Percentiles rank a stretch among this genome's conserved stretches.
Evolutionary conservation across 176 grass and related monocot species (phyloP).

Genomic region (Oryza officinalis): DNA sequence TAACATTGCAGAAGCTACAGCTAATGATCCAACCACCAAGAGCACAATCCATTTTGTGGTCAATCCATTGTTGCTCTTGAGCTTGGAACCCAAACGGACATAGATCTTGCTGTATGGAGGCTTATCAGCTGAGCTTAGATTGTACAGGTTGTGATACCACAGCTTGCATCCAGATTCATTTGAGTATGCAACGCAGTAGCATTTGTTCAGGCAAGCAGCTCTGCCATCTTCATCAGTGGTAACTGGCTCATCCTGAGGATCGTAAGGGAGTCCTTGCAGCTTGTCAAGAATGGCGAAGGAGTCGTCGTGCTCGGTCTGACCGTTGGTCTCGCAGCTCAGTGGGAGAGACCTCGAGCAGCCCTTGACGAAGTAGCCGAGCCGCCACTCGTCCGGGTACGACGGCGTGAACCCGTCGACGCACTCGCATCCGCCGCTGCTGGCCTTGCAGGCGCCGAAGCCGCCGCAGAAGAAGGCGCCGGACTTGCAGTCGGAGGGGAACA

Average conservation of each 20-base stretch:
- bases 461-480: slow-evolving; percentile 48
- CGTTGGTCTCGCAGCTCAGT: slow-evolving; percentile 32
- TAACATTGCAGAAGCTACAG: slow-evolving; percentile 5
- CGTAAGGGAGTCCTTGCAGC: slow-evolving; percentile 31
- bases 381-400: slow-evolving; percentile 24
- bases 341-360: slow-evolving; percentile 52
- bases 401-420: slow-evolving; percentile 46
- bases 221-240: slow-evolving; percentile 29
- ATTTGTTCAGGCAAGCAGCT: slow-evolving; percentile 40
- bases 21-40: background rate
- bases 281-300: slow-evolving; percentile 31
- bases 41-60: slow-evolving; percentile 18
- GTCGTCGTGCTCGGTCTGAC: slow-evolving; percentile 8
- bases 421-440: background rate
- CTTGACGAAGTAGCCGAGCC: slow-evolving; percentile 7
- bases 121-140: slow-evolving; percentile 17
- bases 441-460: slow-evolving; percentile 33
- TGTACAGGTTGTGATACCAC: slow-evolving; percentile 36
- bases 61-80: slow-evolving; percentile 4
- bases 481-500: slow-evolving; percentile 48
- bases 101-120: slow-evolving; percentile 18
- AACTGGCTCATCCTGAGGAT: slow-evolving; percentile 17
- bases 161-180: slow-evolving; percentile 32
- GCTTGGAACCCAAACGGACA: slow-evolving; percentile 24
- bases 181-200: slow-evolving; percentile 49